Evolutionary conservation across 2,329 filamentous ascomycete species (phyloP).

Genomic region (Penicillium aurantiogriseum): DNA sequence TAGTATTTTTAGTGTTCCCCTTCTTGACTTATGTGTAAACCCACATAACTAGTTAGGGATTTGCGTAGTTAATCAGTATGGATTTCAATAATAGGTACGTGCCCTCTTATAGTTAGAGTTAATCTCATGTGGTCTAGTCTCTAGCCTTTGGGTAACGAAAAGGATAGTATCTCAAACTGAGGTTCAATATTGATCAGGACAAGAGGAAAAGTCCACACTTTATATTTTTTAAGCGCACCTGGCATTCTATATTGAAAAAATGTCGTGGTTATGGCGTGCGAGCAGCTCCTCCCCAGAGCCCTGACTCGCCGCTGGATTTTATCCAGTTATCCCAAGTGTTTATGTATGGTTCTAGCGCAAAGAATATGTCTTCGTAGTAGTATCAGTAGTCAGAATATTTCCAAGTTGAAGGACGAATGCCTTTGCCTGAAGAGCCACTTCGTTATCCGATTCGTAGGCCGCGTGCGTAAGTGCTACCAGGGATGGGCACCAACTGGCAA

Average conservation of each 20-base stretch:
- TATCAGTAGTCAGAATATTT: no score
- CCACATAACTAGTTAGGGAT: no score
- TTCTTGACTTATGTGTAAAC: background rate
- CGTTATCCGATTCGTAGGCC: background rate
- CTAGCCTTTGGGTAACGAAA: background rate
- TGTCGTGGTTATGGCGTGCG: background rate
- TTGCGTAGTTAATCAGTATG: background rate
- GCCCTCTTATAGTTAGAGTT: background rate
- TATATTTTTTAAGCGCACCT: background rate
- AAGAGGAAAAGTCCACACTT: background rate
- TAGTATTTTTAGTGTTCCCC: background rate
- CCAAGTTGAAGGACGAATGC: no score
- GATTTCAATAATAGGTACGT: background rate
- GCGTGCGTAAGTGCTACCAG: background rate
- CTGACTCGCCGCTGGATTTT: no score
- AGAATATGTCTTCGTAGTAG: no score
- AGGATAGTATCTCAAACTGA: background rate
- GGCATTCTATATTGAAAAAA: background rate
- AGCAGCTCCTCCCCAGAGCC: no score
- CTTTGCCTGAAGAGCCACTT: no score
- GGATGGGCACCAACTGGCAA: background rate
- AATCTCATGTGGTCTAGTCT: background rate
- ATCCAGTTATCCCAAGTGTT: no score
- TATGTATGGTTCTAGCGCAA: no score
- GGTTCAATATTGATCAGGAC: background rate